Percentiles rank a stretch among this genome's conserved stretches.
phyloP scores from a whole-genome alignment of 805 yeast species.

The Kuraishia floccosa region DNA sequence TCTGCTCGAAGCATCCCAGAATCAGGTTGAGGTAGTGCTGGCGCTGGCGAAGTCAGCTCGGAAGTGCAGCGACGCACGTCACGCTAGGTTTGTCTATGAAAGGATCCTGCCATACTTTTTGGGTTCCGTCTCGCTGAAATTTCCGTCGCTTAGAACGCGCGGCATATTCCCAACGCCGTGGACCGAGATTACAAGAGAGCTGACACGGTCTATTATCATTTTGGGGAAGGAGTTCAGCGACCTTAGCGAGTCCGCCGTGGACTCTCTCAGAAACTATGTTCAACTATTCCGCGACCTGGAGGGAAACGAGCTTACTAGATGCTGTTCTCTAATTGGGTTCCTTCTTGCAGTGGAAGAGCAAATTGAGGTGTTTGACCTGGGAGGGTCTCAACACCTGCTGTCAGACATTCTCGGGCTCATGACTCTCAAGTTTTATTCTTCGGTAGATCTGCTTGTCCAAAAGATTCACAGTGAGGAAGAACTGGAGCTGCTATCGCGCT shows the following conservation, averaged over 20 bases:
- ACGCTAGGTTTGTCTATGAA: conserved; percentile 29
- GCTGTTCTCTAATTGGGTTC: conserved; percentile 18
- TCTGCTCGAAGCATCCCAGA: too few relatives aligned
- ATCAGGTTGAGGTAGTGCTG: conserved; percentile 38
- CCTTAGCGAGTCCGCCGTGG: conserved; percentile 7
- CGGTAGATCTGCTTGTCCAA: background rate
- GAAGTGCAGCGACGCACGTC: conserved; percentile 19
- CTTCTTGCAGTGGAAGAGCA: conserved; percentile 14
- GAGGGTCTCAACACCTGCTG: background rate
- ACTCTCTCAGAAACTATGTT: conserved; percentile 5
- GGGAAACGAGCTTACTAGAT: conserved; percentile 3
- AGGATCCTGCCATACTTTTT: conserved; percentile 34
- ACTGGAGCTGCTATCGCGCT: conserved; percentile 11
- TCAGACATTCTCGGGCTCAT: background rate
- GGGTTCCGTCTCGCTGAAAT: conserved; percentile 31
- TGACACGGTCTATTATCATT: conserved; percentile 19
- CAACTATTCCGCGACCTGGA: background rate
- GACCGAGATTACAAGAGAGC: conserved; percentile 24
- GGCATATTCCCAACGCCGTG: conserved; percentile 26
- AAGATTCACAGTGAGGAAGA: background rate
- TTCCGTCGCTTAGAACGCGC: conserved; percentile 18
- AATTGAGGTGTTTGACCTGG: conserved; percentile 4
- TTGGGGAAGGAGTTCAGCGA: conserved; percentile 11
- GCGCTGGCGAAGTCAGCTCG: conserved; percentile 41
- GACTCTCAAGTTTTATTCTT: background rate